phyloP scores from a whole-genome alignment of 139 green algal genomes.

The Ettlia oleoabundans region DNA sequence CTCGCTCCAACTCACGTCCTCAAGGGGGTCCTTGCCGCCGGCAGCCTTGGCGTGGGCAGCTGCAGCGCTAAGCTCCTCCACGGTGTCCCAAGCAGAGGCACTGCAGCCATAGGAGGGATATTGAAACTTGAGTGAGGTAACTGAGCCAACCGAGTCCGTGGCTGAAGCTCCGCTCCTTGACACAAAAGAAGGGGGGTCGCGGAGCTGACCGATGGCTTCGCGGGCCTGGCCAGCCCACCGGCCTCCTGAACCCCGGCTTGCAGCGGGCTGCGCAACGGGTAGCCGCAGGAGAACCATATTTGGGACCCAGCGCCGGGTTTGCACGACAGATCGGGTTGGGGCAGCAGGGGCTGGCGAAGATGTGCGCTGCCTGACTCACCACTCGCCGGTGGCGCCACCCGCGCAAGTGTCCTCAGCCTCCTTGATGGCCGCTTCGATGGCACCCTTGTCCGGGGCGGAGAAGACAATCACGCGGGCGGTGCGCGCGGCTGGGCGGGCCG shows the following conservation, averaged over 20 bases:
- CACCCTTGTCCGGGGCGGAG: conserved; percentile 31
- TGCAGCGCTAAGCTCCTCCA: conserved; percentile 52
- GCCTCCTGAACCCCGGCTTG: no score
- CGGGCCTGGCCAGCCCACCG: no score
- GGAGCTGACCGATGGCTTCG: no score
- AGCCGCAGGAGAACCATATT: no score
- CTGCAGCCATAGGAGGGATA: conserved; percentile 18
- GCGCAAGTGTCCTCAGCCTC: conserved; percentile 38
- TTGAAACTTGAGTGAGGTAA: not conserved
- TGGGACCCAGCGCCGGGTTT: not conserved
- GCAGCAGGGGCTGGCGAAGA: not conserved
- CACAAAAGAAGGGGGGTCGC: no score
- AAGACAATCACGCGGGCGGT: not conserved
- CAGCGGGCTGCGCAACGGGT: no score
- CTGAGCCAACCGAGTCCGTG: not conserved
- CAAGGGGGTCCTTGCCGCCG: conserved; percentile 13
- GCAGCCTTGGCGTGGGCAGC: conserved; percentile 45
- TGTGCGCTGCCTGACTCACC: conserved; percentile 21
- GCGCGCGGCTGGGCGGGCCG: not conserved
- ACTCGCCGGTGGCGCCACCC: conserved; percentile 40
- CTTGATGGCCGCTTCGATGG: conserved; percentile 46
- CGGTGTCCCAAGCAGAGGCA: conserved; percentile 53
- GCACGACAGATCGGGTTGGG: not conserved
- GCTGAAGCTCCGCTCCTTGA: not conserved
- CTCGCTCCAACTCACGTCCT: conserved; percentile 13